Conservation (phyloP, 1,139 yeast species). For the Hemisphaericaspora subhashii region DNA sequence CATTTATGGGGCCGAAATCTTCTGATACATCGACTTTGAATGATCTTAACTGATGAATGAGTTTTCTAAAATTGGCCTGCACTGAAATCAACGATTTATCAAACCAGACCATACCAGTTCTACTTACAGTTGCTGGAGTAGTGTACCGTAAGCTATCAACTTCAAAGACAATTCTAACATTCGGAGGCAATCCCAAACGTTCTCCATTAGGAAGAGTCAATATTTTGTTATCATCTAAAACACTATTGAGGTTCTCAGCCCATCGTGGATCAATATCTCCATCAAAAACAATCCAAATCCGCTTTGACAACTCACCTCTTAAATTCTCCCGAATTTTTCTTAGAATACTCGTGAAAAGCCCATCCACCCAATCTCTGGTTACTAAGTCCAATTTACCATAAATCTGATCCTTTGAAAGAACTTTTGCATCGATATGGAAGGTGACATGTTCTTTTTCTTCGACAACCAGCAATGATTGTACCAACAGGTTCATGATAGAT, state of each 20-base stretch:
- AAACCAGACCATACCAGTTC: conserved; percentile 90
- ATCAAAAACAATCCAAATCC: conserved; percentile 83
- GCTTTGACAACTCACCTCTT: conserved; percentile 56
- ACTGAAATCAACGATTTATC: conserved; percentile 31
- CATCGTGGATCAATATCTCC: conserved; percentile 95
- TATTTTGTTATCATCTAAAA: conserved; percentile 81
- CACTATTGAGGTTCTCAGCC: conserved; percentile 91
- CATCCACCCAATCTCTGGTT: conserved; percentile 94
- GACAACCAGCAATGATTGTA: conserved; percentile 40
- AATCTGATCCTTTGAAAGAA: conserved; percentile 61
- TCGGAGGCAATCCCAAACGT: conserved; percentile 64
- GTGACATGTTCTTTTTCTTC: conserved; percentile 38
- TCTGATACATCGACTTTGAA: conserved; percentile 15
- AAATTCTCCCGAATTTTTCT: conserved; percentile 59
- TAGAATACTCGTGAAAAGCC: conserved; percentile 69
- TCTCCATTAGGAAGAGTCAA: conserved; percentile 91
- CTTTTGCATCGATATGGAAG: conserved; percentile 72
- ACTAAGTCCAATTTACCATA: conserved; percentile 73
- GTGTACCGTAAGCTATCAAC: conserved; percentile 65
- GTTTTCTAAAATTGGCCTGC: conserved; percentile 20
- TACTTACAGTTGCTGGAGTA: conserved; percentile 88
- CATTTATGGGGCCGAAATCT: conserved; percentile 11
- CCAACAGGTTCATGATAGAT: conserved; percentile 48
- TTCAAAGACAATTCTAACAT: conserved; percentile 73
- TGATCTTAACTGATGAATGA: conserved; percentile 23